phyloP scores from a whole-genome alignment of 768 basidiomycete species.

The Russula virescens region DNA sequence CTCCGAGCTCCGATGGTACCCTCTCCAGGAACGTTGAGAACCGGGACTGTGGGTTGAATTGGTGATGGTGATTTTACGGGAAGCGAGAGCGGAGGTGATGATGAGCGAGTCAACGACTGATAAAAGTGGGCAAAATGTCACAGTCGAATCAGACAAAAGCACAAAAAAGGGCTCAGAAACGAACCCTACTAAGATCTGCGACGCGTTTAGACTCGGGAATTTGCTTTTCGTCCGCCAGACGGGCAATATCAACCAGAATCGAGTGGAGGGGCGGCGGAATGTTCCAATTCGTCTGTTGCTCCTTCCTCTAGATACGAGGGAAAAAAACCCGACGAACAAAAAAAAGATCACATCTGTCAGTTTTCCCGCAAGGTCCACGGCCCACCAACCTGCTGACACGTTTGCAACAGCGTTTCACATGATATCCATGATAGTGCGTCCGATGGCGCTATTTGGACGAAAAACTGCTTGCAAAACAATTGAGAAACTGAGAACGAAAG shows the following conservation, averaged over 20 bases:
- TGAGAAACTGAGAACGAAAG: slow-evolving; percentile 1
- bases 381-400: slow-evolving; percentile 37
- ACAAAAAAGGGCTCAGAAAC: slow-evolving; percentile 8
- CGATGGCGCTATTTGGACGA: slow-evolving; percentile 30
- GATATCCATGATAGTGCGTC: slow-evolving; percentile 33
- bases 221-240: slow-evolving; percentile 9
- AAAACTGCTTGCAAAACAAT: slow-evolving; percentile 27
- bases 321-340: not conserved
- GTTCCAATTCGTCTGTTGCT: slow-evolving; percentile 17
- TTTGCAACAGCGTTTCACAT: slow-evolving; percentile 40
- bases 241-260: slow-evolving; percentile 14
- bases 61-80: slow-evolving; percentile 5
- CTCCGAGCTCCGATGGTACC: not conserved
- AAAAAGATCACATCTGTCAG: slow-evolving; percentile 10
- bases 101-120: slow-evolving; percentile 1
- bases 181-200: slow-evolving; percentile 24
- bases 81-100: not conserved
- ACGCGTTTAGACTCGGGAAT: slow-evolving; percentile 10
- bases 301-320: slow-evolving; percentile 13
- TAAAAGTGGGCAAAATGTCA: not conserved
- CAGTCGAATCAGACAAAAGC: not conserved
- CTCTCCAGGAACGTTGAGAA: not conserved
- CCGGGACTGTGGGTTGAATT: not conserved
- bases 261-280: slow-evolving; percentile 9
- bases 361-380: slow-evolving; percentile 10